Evolutionary conservation across 257 asterid species (phyloP), one percentile per base, ranked within the genome.

Genomic region (Rhazya stricta): DNA sequence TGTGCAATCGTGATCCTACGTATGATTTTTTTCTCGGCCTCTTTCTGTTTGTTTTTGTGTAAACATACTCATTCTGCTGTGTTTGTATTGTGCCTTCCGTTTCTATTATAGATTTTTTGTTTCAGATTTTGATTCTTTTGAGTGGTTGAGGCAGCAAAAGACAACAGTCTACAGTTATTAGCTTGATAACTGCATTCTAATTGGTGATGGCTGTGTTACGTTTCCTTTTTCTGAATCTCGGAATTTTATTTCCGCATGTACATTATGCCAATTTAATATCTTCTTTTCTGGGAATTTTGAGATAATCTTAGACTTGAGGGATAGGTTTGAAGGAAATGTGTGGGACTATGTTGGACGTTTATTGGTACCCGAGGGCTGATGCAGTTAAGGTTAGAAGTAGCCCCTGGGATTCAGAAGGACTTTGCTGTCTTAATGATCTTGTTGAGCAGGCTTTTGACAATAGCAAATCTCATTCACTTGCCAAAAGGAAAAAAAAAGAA

Each of bases 1-100:
- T 92, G 63, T 94, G 97, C 92, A 94, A 94, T 81, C 93, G 82
- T 82, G 97, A 94, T 91, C 99, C 96, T 72, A 88, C 89, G 99
- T 92, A 94, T 85, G 80, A 71, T 81, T 75, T 69, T 80, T 16
- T 71, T 12, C 72, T 65, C 21, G 69, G 7, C 57, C 2, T 27
- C 51, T 57, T 11, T 32, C 5, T 30, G 18, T 62, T n/a, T 27
- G 37, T 71, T 29, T 43, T 5, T 3, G 18, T 6, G 53, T 57
- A 27, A n/a, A 57, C 23, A 67, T 27, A 9, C 7, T 69, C 12
- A 12, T 69, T 32, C 43, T 69, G 15, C 27, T 57, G 72, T 74
- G 72, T 74, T 74, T 29, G 46, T 67, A 54, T 71, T 76, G 25
- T 53, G n/a, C 51, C 41, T 73, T 73, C 29, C 6, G 70, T 75